phyloP scores from a whole-genome alignment of 768 basidiomycete species.

The Royoungia palumana region DNA sequence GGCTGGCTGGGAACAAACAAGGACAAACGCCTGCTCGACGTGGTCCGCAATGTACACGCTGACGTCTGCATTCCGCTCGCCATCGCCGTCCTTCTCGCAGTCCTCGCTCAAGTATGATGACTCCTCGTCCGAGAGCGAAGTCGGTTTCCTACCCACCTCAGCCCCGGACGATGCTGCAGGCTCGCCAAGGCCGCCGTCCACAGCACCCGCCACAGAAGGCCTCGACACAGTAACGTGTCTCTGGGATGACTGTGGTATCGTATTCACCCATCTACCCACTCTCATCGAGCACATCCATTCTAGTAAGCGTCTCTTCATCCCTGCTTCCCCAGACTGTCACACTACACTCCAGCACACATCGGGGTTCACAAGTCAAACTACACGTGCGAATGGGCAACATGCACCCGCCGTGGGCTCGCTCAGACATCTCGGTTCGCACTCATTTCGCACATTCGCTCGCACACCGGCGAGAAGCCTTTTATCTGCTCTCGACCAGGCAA shows the following conservation, averaged over 20 bases:
- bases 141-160: constrained; percentile 6
- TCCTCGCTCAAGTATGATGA: constrained; percentile 28
- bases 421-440: constrained; percentile 90
- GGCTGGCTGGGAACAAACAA: constrained; percentile 21
- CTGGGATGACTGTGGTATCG: constrained; percentile 77
- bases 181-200: constrained; percentile 22
- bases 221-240: constrained; percentile 71
- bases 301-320: constrained; percentile 44
- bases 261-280: constrained; percentile 70
- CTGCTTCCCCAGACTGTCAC: background rate
- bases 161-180: constrained; percentile 15
- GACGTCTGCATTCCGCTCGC: constrained; percentile 38
- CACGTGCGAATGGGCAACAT: constrained; percentile 87
- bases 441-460: constrained; percentile 85
- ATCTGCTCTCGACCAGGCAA: constrained; percentile 75
- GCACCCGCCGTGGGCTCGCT: constrained; percentile 71
- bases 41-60: constrained; percentile 34
- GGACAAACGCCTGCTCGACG: constrained; percentile 19
- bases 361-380: constrained; percentile 82
- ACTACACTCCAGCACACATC: constrained; percentile 59
- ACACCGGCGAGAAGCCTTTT: constrained; percentile 95
- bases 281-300: constrained; percentile 82
- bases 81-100: constrained; percentile 39
- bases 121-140: constrained; percentile 27
- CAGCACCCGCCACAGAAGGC: constrained; percentile 16